A percentile compares a stretch with the other conserved stretches of the same genome.
These are phyloP conservation scores for Monilinia aucupariae DNA, from an alignment of 2,329 filamentous ascomycete genomes.

Conservation along the genomic window DNA sequence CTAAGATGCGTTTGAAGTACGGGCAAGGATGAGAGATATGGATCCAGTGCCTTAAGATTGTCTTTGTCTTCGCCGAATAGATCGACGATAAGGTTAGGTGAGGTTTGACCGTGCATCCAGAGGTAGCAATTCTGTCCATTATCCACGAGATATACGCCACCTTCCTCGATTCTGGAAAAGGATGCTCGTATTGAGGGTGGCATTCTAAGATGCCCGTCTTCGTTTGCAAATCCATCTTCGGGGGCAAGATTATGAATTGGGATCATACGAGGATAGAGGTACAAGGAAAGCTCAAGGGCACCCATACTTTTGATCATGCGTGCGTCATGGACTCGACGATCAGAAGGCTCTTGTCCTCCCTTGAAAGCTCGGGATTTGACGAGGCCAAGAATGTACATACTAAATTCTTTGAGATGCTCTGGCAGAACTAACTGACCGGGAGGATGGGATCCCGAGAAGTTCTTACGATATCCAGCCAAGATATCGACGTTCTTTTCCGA, in stretches of 20 bases:
- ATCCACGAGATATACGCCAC: conserved; percentile 89
- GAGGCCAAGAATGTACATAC: conserved; percentile 90
- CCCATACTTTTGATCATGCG: conserved; percentile 87
- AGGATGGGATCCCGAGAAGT: conserved; percentile 78
- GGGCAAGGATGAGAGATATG: conserved; percentile 74
- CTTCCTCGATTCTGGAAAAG: conserved; percentile 83
- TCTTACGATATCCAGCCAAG: conserved; percentile 84
- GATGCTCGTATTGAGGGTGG: conserved; percentile 75
- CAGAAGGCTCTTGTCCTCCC: conserved; percentile 82
- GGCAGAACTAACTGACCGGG: conserved; percentile 91
- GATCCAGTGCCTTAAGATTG: conserved; percentile 69
- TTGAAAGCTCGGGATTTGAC: conserved; percentile 92
- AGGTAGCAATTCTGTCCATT: conserved; percentile 89
- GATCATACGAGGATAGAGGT: conserved; percentile 92
- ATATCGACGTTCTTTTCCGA: conserved; percentile 93
- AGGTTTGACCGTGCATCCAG: conserved; percentile 90
- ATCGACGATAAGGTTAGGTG: conserved; percentile 83
- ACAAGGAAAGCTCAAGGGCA: conserved; percentile 76
- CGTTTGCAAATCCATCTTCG: conserved; percentile 88
- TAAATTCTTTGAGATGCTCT: conserved; percentile 91
- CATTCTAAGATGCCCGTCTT: conserved; percentile 73
- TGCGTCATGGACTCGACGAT: conserved; percentile 86
- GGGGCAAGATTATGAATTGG: conserved; percentile 83
- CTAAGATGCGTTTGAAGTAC: conserved; percentile 88
- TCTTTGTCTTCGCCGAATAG: conserved; percentile 76